Evolutionary conservation across 345 rosid genomes (phyloP).

Genomic region (Salix udensis): DNA sequence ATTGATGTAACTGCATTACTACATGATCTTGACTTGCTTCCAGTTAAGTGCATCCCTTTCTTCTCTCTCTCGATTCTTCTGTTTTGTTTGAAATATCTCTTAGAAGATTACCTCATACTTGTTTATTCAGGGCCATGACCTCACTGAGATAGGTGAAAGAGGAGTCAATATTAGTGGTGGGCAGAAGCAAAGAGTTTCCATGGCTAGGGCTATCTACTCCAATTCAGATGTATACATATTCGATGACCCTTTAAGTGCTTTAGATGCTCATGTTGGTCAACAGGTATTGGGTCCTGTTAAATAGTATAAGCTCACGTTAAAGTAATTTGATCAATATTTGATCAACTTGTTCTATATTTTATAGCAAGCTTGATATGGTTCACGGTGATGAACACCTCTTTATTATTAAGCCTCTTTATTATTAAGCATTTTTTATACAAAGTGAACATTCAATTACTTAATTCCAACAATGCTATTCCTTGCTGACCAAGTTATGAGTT

Average conservation of each 20-base stretch:
- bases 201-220: constrained; percentile 32
- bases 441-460: not conserved
- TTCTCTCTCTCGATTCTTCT: not conserved
- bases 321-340: not conserved
- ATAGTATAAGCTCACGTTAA: not conserved
- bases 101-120: constrained; percentile 5
- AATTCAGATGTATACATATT: constrained; percentile 28
- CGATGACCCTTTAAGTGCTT: constrained; percentile 36
- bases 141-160: constrained; percentile 35
- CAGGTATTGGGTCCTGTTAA: constrained; percentile 16
- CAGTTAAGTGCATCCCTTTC: constrained; percentile 33
- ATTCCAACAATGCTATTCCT: not conserved
- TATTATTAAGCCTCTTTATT: not conserved
- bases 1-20: constrained; percentile 78
- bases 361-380: not conserved
- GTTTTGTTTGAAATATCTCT: not conserved
- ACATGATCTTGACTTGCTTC: constrained; percentile 88
- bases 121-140: constrained; percentile 67
- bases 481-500: not conserved
- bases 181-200: constrained; percentile 31
- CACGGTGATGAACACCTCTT: not conserved
- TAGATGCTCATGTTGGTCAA: constrained; percentile 34
- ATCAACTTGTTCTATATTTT: not conserved
- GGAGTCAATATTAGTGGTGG: constrained; percentile 37
- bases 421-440: not conserved